Percentiles rank a stretch among this genome's conserved stretches.
phyloP scores from a whole-genome alignment of 805 yeast species.

The Ogataea pini region DNA sequence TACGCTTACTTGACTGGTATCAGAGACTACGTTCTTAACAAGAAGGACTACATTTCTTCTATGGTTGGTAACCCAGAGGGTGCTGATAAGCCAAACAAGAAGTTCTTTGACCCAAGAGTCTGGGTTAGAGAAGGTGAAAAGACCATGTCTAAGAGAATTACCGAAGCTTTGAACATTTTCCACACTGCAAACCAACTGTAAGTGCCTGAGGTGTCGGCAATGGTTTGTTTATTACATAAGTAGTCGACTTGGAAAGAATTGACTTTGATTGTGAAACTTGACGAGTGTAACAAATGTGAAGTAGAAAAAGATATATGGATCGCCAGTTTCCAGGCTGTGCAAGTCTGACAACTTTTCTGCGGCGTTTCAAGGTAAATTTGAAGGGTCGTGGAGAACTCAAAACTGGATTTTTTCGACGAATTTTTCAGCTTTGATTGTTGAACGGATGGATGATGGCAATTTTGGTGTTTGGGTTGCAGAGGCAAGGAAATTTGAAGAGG shows the following conservation, averaged over 20 bases:
- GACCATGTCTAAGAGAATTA: slow-evolving; percentile 88
- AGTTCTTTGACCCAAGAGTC: slow-evolving; percentile 99
- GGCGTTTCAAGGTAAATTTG: neutral
- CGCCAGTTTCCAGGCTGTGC: slow-evolving; percentile 1
- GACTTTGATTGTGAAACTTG: too few species aligned
- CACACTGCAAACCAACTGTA: slow-evolving; percentile 69
- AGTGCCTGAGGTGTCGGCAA: neutral
- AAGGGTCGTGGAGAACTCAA: slow-evolving; percentile 14
- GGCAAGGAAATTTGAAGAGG: neutral
- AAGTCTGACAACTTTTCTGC: neutral
- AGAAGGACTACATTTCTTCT: slow-evolving; percentile 89
- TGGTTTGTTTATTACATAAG: neutral
- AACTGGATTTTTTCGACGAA: slow-evolving; percentile 18
- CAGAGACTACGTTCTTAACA: slow-evolving; percentile 93
- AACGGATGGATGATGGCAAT: slow-evolving; percentile 18
- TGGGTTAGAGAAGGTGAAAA: slow-evolving; percentile 99
- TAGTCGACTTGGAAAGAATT: too few species aligned
- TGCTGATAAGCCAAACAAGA: slow-evolving; percentile 99
- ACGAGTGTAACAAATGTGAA: too few species aligned
- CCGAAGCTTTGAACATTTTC: slow-evolving; percentile 84
- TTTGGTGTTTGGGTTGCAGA: slow-evolving; percentile 5
- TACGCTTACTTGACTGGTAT: slow-evolving; percentile 96
- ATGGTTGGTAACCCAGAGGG: slow-evolving; percentile 99
- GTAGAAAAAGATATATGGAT: too few species aligned
- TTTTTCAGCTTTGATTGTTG: slow-evolving; percentile 17